Evolutionary conservation across 2,329 filamentous ascomycete genomes (phyloP).

Genomic region (Geoglossum cookeanum): DNA sequence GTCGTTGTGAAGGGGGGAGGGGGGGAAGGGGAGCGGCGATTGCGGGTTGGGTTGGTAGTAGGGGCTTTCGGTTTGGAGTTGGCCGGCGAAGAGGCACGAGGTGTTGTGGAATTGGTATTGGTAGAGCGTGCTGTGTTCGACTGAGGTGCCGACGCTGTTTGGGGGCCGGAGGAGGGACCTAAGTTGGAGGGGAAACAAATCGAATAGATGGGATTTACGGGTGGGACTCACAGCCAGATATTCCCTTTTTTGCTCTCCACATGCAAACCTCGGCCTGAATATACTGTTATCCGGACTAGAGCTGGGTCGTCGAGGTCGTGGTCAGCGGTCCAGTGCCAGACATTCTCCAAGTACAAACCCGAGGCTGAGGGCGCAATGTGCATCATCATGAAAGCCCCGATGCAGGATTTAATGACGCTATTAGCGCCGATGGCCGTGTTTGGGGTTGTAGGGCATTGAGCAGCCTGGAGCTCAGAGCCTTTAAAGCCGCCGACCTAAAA

Average conservation of each 20-base stretch:
- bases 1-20: conserved; percentile 8
- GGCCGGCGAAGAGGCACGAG: background rate
- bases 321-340: conserved; percentile 32
- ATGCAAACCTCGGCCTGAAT: conserved; percentile 31
- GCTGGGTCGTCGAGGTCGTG: conserved; percentile 33
- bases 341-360: conserved; percentile 29
- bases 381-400: conserved; percentile 22
- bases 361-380: conserved; percentile 20
- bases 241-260: conserved; percentile 26
- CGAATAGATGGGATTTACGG: background rate
- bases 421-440: conserved; percentile 15
- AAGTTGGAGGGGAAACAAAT: background rate
- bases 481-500: conserved; percentile 23
- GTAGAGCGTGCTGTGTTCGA: conserved; percentile 3
- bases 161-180: background rate
- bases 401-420: conserved; percentile 12
- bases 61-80: conserved; percentile 4
- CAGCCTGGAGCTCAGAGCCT: conserved; percentile 26
- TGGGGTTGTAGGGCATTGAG: conserved; percentile 25
- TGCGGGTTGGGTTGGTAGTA: conserved; percentile 4
- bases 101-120: conserved; percentile 5
- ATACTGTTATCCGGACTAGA: conserved; percentile 32
- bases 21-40: background rate
- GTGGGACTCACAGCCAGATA: conserved; percentile 19
- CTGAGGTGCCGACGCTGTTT: conserved; percentile 2